A percentile compares a stretch with the other conserved stretches of the same genome.
Evolutionary conservation across 805 yeast genomes (phyloP).

Genomic region (Ogataea kodamae): DNA sequence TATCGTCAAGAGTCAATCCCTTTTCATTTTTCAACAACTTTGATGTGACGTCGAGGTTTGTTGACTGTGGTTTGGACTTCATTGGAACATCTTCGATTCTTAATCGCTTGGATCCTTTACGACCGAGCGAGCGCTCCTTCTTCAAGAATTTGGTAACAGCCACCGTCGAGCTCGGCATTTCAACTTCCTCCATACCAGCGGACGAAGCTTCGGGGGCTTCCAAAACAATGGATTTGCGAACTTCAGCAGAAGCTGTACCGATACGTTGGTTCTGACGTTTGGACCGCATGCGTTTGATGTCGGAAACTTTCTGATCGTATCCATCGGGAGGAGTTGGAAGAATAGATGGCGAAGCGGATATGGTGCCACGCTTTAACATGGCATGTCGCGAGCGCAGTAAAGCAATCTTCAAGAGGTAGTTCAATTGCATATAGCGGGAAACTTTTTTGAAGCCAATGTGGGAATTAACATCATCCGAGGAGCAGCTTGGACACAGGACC

Average conservation of each 20-base stretch:
- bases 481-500: slow-evolving; percentile 64
- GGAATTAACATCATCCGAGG: slow-evolving; percentile 46
- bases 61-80: slow-evolving; percentile 21
- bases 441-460: slow-evolving; percentile 57
- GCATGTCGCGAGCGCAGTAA: slow-evolving; percentile 67
- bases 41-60: slow-evolving; percentile 57
- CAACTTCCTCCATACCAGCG: slow-evolving; percentile 32
- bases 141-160: slow-evolving; percentile 21
- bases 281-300: slow-evolving; percentile 72
- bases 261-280: slow-evolving; percentile 60
- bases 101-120: slow-evolving; percentile 30
- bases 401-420: slow-evolving; percentile 79
- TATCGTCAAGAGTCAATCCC: slow-evolving; percentile 89
- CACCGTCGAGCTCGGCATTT: slow-evolving; percentile 15
- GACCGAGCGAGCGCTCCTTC: slow-evolving; percentile 24
- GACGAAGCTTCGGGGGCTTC: slow-evolving; percentile 54
- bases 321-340: slow-evolving; percentile 35
- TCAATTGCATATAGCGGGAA: slow-evolving; percentile 67
- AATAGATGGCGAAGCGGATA: slow-evolving; percentile 7
- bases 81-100: slow-evolving; percentile 30
- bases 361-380: slow-evolving; percentile 37
- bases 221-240: slow-evolving; percentile 61
- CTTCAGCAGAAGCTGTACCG: slow-evolving; percentile 52
- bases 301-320: slow-evolving; percentile 69
- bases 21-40: slow-evolving; percentile 75